Evolutionary conservation across 2,329 filamentous ascomycete genomes (phyloP).

Genomic region (Meredithiella fracta): DNA sequence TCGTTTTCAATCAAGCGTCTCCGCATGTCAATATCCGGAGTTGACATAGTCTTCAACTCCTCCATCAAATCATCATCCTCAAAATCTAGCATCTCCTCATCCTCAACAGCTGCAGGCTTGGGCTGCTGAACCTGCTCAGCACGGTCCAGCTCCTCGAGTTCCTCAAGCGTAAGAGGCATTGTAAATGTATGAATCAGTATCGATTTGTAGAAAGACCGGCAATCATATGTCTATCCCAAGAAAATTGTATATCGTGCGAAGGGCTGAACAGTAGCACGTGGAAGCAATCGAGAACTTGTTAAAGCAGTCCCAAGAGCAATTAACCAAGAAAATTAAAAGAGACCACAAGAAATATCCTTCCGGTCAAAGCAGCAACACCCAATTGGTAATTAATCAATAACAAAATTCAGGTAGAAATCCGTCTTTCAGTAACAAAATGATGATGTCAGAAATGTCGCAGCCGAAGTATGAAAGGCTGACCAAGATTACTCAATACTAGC

Average conservation of each 20-base stretch:
- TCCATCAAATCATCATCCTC: slow-evolving; percentile 76
- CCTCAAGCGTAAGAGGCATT: slow-evolving; percentile 73
- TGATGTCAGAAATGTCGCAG: slow-evolving; percentile 6
- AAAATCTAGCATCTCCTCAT: slow-evolving; percentile 84
- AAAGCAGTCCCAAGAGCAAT: neutral
- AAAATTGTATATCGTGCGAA: neutral
- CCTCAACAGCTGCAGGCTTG: slow-evolving; percentile 46
- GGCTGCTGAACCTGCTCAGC: slow-evolving; percentile 47
- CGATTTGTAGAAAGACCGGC: neutral
- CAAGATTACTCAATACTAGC: neutral
- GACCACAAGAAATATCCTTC: neutral
- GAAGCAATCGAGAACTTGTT: neutral
- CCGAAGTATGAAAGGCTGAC: neutral
- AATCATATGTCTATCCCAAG: neutral
- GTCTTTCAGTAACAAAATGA: neutral
- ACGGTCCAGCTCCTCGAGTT: slow-evolving; percentile 77
- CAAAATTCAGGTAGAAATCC: neutral
- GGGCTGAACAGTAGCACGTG: neutral
- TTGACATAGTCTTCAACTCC: slow-evolving; percentile 83
- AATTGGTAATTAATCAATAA: neutral
- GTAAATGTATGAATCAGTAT: slow-evolving; percentile 19
- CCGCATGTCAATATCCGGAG: slow-evolving; percentile 84
- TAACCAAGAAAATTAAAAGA: neutral
- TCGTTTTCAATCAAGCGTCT: slow-evolving; percentile 92
- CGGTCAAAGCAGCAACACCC: neutral